These are phyloP conservation scores for Calendula officinalis DNA, from an alignment of 129 eudicot species.

Conservation along the genomic window DNA sequence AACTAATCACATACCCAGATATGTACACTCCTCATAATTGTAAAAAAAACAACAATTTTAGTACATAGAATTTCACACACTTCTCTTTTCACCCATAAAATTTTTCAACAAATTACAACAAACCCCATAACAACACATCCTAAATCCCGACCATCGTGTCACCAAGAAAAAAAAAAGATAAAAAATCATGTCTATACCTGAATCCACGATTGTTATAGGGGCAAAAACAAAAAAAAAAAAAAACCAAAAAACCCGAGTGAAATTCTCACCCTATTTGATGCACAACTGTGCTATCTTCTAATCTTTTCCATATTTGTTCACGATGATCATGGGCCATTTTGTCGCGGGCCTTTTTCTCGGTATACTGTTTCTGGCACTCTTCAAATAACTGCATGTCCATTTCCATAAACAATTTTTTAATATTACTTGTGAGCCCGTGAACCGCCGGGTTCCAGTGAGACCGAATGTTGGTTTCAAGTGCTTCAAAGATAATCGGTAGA, in stretches of 20 bases:
- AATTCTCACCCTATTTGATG: slow-evolving; percentile 41
- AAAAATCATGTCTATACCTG: slow-evolving; percentile 41
- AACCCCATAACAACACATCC: slow-evolving; percentile 38
- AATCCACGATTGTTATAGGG: slow-evolving; percentile 30
- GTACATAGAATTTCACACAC: slow-evolving; percentile 31
- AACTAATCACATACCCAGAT: slow-evolving; percentile 17
- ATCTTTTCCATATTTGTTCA: slow-evolving; percentile 61
- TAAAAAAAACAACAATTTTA: slow-evolving; percentile 17
- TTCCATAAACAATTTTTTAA: slow-evolving; percentile 71
- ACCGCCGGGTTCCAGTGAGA: slow-evolving; percentile 90
- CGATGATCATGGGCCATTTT: slow-evolving; percentile 53
- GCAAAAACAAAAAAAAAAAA: slow-evolving; percentile 30
- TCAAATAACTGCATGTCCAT: slow-evolving; percentile 72
- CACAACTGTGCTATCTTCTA: slow-evolving; percentile 45
- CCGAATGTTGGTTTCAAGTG: slow-evolving; percentile 66
- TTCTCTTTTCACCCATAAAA: slow-evolving; percentile 30
- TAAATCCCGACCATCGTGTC: slow-evolving; percentile 31
- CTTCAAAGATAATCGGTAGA: slow-evolving; percentile 74
- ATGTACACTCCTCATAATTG: slow-evolving; percentile 21
- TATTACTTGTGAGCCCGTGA: slow-evolving; percentile 73
- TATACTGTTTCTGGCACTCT: slow-evolving; percentile 66
- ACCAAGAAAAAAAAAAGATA: slow-evolving; percentile 20
- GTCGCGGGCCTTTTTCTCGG: slow-evolving; percentile 48
- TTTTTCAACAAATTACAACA: slow-evolving; percentile 24
- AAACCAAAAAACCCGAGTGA: slow-evolving; percentile 20